A percentile compares a stretch with the other conserved stretches of the same genome.
phyloP scores from a whole-genome alignment of 2,329 filamentous ascomycete species.

The Zymoseptoria tritici region DNA sequence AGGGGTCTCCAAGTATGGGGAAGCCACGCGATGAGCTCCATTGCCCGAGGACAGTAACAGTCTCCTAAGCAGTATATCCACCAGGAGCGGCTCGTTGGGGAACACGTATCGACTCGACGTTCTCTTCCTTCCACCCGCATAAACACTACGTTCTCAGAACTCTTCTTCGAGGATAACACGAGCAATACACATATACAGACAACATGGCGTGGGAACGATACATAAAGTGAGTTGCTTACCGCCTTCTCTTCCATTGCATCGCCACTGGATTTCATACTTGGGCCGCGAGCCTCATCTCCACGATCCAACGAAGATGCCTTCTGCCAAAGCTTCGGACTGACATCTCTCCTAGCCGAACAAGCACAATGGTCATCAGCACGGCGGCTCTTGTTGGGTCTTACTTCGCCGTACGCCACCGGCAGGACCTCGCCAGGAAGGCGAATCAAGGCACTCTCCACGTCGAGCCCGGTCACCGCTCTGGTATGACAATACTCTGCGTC shows the following conservation, averaged over 20 bases:
- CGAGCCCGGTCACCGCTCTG: constrained; percentile 20
- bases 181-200: not conserved
- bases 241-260: not conserved
- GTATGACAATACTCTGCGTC: constrained; percentile 6
- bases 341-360: constrained; percentile 17
- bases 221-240: constrained; percentile 8
- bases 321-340: not conserved
- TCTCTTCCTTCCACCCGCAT: not conserved
- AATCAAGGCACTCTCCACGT: constrained; percentile 24
- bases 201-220: constrained; percentile 12
- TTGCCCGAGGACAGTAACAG: too few relatives aligned
- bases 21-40: too few relatives aligned
- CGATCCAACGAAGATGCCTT: not conserved
- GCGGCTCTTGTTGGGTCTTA: constrained; percentile 20
- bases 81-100: not conserved
- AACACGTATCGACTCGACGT: not conserved
- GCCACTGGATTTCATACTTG: not conserved
- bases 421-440: constrained; percentile 10
- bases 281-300: not conserved
- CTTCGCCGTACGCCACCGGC: constrained; percentile 16
- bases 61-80: not conserved
- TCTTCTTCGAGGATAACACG: not conserved
- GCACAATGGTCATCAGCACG: constrained; percentile 21
- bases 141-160: not conserved
- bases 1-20: too few relatives aligned